Conservation (phyloP, 2,329 filamentous ascomycete species). For the Byssoonygena ceratinophila region DNA sequence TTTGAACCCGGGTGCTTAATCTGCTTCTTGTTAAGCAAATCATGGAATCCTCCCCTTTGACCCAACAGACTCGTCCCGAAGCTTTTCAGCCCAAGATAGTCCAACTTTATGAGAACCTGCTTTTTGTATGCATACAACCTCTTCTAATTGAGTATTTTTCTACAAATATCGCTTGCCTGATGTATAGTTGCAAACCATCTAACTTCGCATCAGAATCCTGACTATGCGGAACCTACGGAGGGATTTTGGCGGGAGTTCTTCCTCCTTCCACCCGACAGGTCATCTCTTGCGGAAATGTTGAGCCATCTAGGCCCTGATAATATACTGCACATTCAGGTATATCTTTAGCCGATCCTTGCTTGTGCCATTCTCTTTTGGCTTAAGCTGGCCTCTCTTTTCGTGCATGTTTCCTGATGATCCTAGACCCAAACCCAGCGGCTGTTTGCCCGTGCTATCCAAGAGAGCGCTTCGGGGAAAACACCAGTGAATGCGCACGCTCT, state of each 20-base stretch:
- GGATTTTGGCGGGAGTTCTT: conserved; percentile 98
- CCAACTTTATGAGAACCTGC: conserved; percentile 73
- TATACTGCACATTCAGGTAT: conserved; percentile 61
- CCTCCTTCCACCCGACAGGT: conserved; percentile 67
- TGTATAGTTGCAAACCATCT: background rate
- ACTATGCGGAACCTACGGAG: conserved; percentile 54
- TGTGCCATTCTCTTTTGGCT: background rate
- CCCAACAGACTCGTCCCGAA: conserved; percentile 80
- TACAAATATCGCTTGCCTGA: too few species aligned
- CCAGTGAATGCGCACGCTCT: conserved; percentile 67
- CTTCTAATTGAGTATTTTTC: too few species aligned
- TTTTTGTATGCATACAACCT: conserved; percentile 42
- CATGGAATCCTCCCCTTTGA: conserved; percentile 88
- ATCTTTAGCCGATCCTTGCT: conserved; percentile 7
- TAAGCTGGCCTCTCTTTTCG: background rate
- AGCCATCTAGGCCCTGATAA: conserved; percentile 61
- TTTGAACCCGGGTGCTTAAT: background rate
- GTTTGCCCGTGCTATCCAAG: conserved; percentile 60
- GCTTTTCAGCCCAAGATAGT: conserved; percentile 92
- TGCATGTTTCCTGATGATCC: background rate
- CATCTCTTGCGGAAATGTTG: conserved; percentile 57
- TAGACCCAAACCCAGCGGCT: conserved; percentile 63
- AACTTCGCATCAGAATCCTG: conserved; percentile 6
- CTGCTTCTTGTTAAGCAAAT: background rate
- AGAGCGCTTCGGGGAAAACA: conserved; percentile 51